Percentiles rank a stretch among this genome's conserved stretches.
Evolutionary conservation across 1,284 basidiomycete species (phyloP).

Genomic region (Boletellus dicymbophilus): DNA sequence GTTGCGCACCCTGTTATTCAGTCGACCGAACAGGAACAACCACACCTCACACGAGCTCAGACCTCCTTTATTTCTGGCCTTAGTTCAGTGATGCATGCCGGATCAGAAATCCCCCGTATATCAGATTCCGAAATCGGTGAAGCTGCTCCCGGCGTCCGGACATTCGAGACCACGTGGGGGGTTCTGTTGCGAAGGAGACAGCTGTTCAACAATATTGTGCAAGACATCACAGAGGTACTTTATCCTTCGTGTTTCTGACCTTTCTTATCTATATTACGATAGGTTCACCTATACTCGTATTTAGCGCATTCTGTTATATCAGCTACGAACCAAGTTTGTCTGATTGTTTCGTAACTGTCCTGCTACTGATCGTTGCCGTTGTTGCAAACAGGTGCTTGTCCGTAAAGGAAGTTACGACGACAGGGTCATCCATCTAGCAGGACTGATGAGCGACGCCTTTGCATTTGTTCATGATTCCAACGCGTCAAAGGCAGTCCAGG

Average conservation of each 20-base stretch:
- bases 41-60: too few species aligned
- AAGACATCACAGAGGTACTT: constrained; percentile 1
- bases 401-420: not conserved
- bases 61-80: too few species aligned
- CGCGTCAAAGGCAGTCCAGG: not conserved
- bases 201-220: not conserved
- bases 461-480: not conserved
- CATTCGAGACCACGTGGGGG: not conserved
- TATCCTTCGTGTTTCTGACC: not conserved
- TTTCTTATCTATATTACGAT: not conserved
- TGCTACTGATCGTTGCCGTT: not conserved
- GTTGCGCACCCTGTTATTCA: not conserved
- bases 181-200: not conserved
- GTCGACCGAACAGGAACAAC: too few species aligned
- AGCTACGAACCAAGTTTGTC: not conserved
- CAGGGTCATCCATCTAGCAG: not conserved
- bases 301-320: not conserved
- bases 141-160: not conserved
- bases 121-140: not conserved
- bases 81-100: too few species aligned
- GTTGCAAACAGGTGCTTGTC: not conserved
- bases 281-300: not conserved
- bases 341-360: not conserved
- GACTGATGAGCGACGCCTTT: not conserved
- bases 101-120: not conserved